A percentile compares a stretch with the other conserved stretches of the same genome.
Evolutionary conservation across 2,329 filamentous ascomycete species (phyloP).

Genomic region (Cladosporium sp.): DNA sequence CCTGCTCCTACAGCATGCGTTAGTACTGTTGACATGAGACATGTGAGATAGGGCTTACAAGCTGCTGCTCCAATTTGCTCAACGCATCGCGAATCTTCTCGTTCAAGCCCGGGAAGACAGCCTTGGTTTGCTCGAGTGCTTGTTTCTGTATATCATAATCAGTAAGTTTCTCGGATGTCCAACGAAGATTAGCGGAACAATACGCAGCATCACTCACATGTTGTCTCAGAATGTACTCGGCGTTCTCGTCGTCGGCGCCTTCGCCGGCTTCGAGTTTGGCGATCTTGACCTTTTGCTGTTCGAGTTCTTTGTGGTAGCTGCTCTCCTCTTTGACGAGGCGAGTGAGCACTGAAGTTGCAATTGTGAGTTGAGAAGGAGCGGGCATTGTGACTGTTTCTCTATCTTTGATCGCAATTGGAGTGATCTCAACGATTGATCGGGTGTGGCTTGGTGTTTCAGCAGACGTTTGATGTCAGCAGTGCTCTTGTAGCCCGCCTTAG

Average conservation of each 20-base stretch:
- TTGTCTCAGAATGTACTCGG: constrained; percentile 75
- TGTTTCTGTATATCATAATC: constrained; percentile 52
- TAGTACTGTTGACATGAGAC: neutral
- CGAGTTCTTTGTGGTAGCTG: constrained; percentile 83
- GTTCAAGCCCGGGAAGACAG: constrained; percentile 69
- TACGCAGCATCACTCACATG: constrained; percentile 57
- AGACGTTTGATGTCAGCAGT: neutral
- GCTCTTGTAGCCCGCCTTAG: neutral
- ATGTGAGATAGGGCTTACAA: constrained; percentile 53
- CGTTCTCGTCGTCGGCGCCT: constrained; percentile 59
- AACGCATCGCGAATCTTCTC: constrained; percentile 68
- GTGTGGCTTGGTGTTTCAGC: neutral
- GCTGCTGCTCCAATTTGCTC: constrained; percentile 67
- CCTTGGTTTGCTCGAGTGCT: constrained; percentile 83
- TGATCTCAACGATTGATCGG: neutral
- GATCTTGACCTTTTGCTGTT: constrained; percentile 68
- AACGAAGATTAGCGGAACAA: neutral
- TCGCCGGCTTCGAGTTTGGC: constrained; percentile 57
- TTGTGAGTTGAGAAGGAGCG: constrained; percentile 68
- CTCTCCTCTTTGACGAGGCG: constrained; percentile 88
- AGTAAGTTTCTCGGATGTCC: neutral
- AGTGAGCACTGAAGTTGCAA: constrained; percentile 72
- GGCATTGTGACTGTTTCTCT: constrained; percentile 55
- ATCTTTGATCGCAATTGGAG: neutral
- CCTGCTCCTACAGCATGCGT: constrained; percentile 33